Base-by-base conservation (phyloP, 805 yeast species). In the Saturnispora halmiae region DNA sequence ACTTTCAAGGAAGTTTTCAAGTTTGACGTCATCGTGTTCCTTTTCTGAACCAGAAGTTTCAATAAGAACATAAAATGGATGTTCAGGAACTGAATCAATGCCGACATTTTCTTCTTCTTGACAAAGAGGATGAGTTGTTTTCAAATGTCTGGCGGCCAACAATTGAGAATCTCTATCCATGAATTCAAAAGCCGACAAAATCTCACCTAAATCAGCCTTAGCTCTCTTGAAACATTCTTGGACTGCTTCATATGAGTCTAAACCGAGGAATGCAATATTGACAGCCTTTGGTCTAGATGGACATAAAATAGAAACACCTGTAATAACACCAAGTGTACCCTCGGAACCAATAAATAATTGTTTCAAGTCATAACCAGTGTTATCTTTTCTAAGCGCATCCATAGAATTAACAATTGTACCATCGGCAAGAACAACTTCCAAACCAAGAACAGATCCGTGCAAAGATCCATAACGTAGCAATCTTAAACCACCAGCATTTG, bases 1-100 rank as follows among this genome's bases (percentile, higher is more conserved):
- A 24, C 66, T 66, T 51, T 87, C 97, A 56, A 92, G 69, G 60
- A 92, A 92, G 0, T 72, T 58, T 58, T 86, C 95, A 42, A 92
- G 70, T 62, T 92, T 92, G 49, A 77, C 88, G 61, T 83, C 90
- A 58, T 92, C 97, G 55, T 92, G 98, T 31, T 82, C 94, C 51
- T 82, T 80, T 58, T 82, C 83, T 4, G 96, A 86, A 7, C 98
- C 98, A n/a, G 92, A 78, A 10, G 96, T 90, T 67, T 92, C 98
- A 51, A 92, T 86, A 46, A 92, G 69, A 2, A 92, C 79, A 58
- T 86, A 90, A 59, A 87, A 92, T 40, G 95, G 95, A 62, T 83
- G 80, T 45, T 79, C 77, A 4, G 65, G 65, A 31, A 56, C 55
- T 16, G 52, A 54, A 4, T 47, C 45, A 25, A 47, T 54, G 3